Base-by-base conservation (phyloP, 257 asterid genomes). In the Anisodus acutangulus region DNA sequence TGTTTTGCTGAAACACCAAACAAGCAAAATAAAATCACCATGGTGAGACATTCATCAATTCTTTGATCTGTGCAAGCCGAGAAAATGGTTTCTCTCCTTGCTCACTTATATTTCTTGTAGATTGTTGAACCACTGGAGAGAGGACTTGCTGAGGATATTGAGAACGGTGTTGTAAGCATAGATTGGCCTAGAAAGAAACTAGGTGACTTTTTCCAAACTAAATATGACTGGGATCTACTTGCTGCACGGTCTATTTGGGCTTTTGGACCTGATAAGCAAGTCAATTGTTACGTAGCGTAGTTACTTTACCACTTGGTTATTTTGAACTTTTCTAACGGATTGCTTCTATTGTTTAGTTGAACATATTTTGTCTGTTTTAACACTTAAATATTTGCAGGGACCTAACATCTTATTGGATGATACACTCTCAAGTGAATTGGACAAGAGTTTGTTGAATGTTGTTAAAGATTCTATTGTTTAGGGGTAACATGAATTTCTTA, bases 221-320 rank as follows among this genome's bases (percentile, higher is more conserved):
- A 91, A 84, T 97, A 97, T 86, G 98, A 97, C 81, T 97, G 98
- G 99, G 99, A 97, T 90, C 91, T 97, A 88, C 97, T 97, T 82
- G 98, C 99, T 83, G 98, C 99, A 5, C 90, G 98, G 51, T 97
- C 99, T 83, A 95, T 97, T 85, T 97, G 99, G 99, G 98, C 99
- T 81, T 97, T 97, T 90, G 99, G 98, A 82, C 99, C 98, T 39
- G 98, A 93, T 89, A 97, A 90, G 90, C 98, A 94, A 97, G 99
- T 95, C 78, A 78, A 83, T 63, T 80, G 68, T 53, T 78, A 8
- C 49, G 69, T 72, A 79, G 60, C 45, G 47, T 72, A 16, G 79
- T 0, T 57, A 31, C 35, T 31, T 31, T 19, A 67, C 15, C 41
- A 17, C 6, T 43, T 5, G 60, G 15, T 57, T 63, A 13, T 68